These are phyloP conservation scores for Penicillium riverlandense DNA, from an alignment of 495 filamentous ascomycete genomes.

Conservation along the genomic window DNA sequence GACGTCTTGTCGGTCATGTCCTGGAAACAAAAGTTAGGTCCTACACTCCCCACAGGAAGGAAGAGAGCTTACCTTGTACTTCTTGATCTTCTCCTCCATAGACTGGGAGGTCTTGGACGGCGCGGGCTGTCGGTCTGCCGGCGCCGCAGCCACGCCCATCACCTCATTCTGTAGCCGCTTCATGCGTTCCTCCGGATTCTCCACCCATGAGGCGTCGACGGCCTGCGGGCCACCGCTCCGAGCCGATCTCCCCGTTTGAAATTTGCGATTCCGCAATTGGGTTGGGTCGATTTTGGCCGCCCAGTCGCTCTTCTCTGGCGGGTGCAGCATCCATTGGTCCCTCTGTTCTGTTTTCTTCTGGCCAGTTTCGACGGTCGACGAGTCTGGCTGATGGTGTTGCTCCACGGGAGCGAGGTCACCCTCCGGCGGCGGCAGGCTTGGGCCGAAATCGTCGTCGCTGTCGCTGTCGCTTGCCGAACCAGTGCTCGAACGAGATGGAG, in stretches of 20 bases:
- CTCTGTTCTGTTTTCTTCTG: conserved; percentile 38
- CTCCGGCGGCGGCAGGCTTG: conserved; percentile 59
- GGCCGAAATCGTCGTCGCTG: conserved; percentile 68
- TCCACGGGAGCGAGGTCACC: conserved; percentile 9
- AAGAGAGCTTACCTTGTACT: conserved; percentile 45
- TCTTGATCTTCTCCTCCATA: conserved; percentile 46
- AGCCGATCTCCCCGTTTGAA: conserved; percentile 64
- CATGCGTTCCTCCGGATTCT: conserved; percentile 83
- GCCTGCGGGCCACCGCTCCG: conserved; percentile 27
- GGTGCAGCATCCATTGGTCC: conserved; percentile 93
- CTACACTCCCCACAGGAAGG: neutral
- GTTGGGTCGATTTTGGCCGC: conserved; percentile 73
- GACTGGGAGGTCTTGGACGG: conserved; percentile 8
- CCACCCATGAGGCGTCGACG: conserved; percentile 70
- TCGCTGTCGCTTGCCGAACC: conserved; percentile 28
- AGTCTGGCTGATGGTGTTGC: conserved; percentile 4
- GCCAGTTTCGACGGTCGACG: conserved; percentile 4
- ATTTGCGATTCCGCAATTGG: conserved; percentile 73
- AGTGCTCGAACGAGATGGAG: conserved; percentile 9
- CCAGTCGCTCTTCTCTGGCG: conserved; percentile 59
- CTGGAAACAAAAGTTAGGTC: conserved; percentile 15
- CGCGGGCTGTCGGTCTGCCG: conserved; percentile 2
- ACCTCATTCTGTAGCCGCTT: conserved; percentile 75
- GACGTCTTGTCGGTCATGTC: conserved; percentile 56
- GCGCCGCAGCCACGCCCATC: conserved; percentile 53